A percentile compares a stretch with the other conserved stretches of the same genome.
phyloP scores from a whole-genome alignment of 2,329 filamentous ascomycete genomes.

The Alternaria triticina region DNA sequence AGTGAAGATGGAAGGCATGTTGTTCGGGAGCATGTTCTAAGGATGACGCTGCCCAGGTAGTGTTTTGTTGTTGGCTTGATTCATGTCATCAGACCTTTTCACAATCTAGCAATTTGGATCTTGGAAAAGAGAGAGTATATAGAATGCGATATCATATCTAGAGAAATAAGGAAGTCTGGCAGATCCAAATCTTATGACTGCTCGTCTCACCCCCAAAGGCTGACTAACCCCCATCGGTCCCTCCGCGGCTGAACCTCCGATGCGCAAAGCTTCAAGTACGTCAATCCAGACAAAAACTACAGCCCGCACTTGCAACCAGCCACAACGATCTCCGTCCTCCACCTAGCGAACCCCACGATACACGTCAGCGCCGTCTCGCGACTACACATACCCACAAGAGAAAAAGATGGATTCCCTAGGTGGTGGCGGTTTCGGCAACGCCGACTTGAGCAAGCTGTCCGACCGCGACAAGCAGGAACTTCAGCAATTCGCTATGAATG shows the following conservation, averaged over 20 bases:
- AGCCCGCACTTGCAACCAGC: not conserved
- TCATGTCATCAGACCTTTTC: too few species aligned
- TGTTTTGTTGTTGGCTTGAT: accelerated
- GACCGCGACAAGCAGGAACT: conserved; percentile 86
- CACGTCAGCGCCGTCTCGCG: conserved; percentile 9
- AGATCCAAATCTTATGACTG: too few species aligned
- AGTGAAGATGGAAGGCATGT: conserved; percentile 3
- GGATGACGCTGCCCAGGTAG: not conserved
- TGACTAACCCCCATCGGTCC: not conserved
- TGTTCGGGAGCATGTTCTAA: conserved; percentile 7
- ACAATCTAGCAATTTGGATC: too few species aligned
- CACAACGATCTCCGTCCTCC: not conserved
- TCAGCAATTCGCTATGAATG: conserved; percentile 82
- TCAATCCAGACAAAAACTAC: not conserved
- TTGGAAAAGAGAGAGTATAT: too few species aligned
- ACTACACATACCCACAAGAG: not conserved
- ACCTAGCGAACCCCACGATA: not conserved
- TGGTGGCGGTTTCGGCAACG: conserved; percentile 56
- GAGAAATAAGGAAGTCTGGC: too few species aligned
- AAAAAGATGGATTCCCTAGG: conserved; percentile 41
- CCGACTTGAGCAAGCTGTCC: conserved; percentile 77
- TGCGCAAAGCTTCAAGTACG: not conserved
- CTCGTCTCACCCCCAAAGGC: too few species aligned
- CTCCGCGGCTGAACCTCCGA: not conserved
- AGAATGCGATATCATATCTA: too few species aligned